Conservation (phyloP, 2,329 filamentous ascomycete genomes). For the Fusarium graminum region DNA sequence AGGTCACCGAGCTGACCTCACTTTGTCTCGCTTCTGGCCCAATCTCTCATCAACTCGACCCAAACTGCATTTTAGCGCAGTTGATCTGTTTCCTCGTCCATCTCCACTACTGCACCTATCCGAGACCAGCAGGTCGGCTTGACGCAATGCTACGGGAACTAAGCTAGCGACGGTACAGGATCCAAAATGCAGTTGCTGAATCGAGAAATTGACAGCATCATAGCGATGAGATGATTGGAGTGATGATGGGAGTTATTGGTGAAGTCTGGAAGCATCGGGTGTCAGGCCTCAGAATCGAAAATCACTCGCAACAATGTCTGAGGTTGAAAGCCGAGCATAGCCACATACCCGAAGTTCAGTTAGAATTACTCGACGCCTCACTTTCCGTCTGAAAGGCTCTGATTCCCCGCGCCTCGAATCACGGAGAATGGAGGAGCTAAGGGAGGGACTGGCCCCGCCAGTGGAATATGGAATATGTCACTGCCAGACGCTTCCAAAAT, state of each 20-base stretch:
- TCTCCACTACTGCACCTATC: slow-evolving; percentile 43
- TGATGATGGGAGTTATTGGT: slow-evolving; percentile 23
- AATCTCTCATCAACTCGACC: slow-evolving; percentile 30
- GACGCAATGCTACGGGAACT: slow-evolving; percentile 44
- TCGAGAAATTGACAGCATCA: slow-evolving; percentile 35
- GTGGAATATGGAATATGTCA: slow-evolving; percentile 19
- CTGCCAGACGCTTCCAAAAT: slow-evolving; percentile 28
- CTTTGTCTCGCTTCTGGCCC: slow-evolving; percentile 32
- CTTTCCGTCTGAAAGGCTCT: slow-evolving; percentile 27
- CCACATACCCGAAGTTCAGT: slow-evolving; percentile 14
- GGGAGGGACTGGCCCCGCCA: slow-evolving; percentile 22
- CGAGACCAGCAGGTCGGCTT: slow-evolving; percentile 46
- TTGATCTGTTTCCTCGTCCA: slow-evolving; percentile 42
- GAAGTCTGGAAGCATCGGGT: slow-evolving; percentile 12
- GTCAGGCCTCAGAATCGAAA: slow-evolving; percentile 42
- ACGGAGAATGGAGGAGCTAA: slow-evolving; percentile 9
- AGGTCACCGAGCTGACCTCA: slow-evolving; percentile 43
- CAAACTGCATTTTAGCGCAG: slow-evolving; percentile 36
- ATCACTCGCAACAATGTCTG: slow-evolving; percentile 12
- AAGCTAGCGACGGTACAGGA: slow-evolving; percentile 22
- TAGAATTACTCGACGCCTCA: slow-evolving; percentile 35
- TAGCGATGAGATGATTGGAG: slow-evolving; percentile 8
- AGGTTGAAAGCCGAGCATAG: slow-evolving; percentile 11
- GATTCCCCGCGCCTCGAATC: slow-evolving; percentile 11
- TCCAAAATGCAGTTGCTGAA: slow-evolving; percentile 18